These are phyloP conservation scores for Eucalyptus coolabah DNA, from an alignment of 345 rosid genomes.

Conservation along the genomic window DNA sequence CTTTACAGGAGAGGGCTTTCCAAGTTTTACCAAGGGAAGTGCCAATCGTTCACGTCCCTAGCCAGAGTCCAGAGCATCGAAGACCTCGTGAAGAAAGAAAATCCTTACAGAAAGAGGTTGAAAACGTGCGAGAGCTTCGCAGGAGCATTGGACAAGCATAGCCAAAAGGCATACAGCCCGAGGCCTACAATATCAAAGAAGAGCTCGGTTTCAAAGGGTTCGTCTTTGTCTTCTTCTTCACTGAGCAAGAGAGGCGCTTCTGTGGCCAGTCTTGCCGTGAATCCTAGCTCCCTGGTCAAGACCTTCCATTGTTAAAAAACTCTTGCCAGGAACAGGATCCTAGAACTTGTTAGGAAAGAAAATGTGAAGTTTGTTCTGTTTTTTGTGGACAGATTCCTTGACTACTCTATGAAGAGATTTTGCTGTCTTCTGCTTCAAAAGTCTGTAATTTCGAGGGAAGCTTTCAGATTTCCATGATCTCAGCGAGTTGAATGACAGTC, in stretches of 20 bases:
- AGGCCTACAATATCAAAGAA: constrained; percentile 3
- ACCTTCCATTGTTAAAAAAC: not conserved
- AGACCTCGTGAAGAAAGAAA: constrained; percentile 45
- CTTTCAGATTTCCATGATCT: not conserved
- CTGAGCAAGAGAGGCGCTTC: not conserved
- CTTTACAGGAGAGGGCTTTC: constrained; percentile 65
- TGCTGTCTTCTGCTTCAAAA: not conserved
- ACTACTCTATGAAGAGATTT: not conserved
- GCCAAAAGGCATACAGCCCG: constrained; percentile 13
- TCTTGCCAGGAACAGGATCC: not conserved
- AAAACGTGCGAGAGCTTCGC: constrained; percentile 41
- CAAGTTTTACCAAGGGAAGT: constrained; percentile 62
- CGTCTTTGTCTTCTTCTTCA: not conserved
- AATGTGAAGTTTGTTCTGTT: not conserved
- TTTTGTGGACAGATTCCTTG: not conserved
- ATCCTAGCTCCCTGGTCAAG: not conserved
- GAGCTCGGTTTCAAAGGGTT: not conserved
- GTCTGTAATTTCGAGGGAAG: not conserved
- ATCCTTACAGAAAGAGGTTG: constrained; percentile 4
- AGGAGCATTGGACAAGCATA: not conserved
- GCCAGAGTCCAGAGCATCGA: constrained; percentile 49
- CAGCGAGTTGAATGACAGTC: not conserved
- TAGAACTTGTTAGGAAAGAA: not conserved
- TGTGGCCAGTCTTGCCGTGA: not conserved
- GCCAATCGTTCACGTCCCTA: constrained; percentile 73